phyloP scores from a whole-genome alignment of 2,329 filamentous ascomycete species.

The Trichothecium roseum region DNA sequence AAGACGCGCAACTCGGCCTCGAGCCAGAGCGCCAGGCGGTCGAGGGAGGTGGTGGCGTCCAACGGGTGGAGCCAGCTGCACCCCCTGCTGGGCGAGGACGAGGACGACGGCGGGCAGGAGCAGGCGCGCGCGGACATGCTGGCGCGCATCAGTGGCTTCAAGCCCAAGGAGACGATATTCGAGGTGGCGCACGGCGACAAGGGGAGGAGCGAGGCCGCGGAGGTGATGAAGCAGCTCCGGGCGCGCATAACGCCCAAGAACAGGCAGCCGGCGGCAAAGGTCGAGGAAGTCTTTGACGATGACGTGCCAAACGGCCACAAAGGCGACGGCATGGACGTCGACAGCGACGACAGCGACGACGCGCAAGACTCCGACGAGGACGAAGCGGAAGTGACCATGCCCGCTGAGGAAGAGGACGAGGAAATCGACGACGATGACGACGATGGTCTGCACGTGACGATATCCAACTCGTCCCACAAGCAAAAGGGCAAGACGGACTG shows the following conservation, averaged over 20 bases:
- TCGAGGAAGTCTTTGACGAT: conserved; percentile 19
- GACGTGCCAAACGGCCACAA: conserved; percentile 22
- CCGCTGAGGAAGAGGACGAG: conserved; percentile 25
- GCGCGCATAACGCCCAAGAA: conserved; percentile 55
- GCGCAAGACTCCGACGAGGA: conserved; percentile 21
- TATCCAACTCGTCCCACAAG: conserved; percentile 47
- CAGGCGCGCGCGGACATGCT: conserved; percentile 76
- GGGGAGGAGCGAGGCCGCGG: conserved; percentile 53
- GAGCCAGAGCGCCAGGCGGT: conserved; percentile 77
- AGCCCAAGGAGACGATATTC: conserved; percentile 91
- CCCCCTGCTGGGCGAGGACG: conserved; percentile 66
- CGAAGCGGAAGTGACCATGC: conserved; percentile 13
- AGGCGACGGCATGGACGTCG: conserved; percentile 18
- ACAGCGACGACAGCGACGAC: conserved; percentile 19
- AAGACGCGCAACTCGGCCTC: conserved; percentile 86
- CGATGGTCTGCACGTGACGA: conserved; percentile 61
- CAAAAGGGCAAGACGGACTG: conserved; percentile 52
- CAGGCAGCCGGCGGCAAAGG: conserved; percentile 28
- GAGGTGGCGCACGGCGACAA: conserved; percentile 73
- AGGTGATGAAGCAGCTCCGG: conserved; percentile 64
- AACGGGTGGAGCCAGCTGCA: conserved; percentile 67
- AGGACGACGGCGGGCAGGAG: conserved; percentile 52
- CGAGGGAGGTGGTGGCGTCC: conserved; percentile 64
- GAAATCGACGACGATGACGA: conserved; percentile 45
- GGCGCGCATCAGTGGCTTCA: conserved; percentile 76